Evolutionary conservation across 805 yeast genomes (phyloP), one percentile per base, ranked within the genome.

Genomic region (Pichia rugopelliculosa): DNA sequence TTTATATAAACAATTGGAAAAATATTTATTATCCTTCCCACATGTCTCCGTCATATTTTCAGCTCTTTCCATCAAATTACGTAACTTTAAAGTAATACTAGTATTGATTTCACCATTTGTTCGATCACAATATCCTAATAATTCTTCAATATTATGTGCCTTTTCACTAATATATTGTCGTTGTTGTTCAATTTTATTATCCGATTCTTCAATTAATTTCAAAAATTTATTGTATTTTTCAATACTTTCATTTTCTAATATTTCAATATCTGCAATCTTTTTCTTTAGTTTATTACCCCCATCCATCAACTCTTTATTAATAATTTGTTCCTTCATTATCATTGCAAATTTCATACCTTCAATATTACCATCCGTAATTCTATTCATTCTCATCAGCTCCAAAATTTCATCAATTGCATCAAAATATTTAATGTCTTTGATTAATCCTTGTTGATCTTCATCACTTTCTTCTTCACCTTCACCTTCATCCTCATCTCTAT

Each of bases 41-140:
- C 34, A 18, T 22, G 53, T 45, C 34, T 51, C 43, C 20, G 50
- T 40, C 13, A 58, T 69, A 64, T 46, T 73, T 55, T 51, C 71
- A 66, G 47, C 77, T 76, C 44, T 65, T 59, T 80, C 85, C 47
- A 68, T 68, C 6, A 79, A 61, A 48, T 73, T 74, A 20, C 84
- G 67, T 25, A 84, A 66, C 53, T 81, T 82, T 50, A 84, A 64
- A 11, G 87, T 74, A 39, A 83, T 61, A 1, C 88, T 80, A 0
- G 91, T 84, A 59, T 80, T 84, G 46, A 84, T 78, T 57, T 83
- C 90, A 51, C 87, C 84, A 49, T 81, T 76, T 11, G 84, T 74
- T 53, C 90, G 68, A 63, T 84, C 89, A 44, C 84, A 78, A 34
- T 73, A 69, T 15, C 82, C 78, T 41, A 84, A 66, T 47, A 82